A percentile compares a stretch with the other conserved stretches of the same genome.
Conservation (phyloP, 805 yeast genomes). For the Candida ascalaphidarum region DNA sequence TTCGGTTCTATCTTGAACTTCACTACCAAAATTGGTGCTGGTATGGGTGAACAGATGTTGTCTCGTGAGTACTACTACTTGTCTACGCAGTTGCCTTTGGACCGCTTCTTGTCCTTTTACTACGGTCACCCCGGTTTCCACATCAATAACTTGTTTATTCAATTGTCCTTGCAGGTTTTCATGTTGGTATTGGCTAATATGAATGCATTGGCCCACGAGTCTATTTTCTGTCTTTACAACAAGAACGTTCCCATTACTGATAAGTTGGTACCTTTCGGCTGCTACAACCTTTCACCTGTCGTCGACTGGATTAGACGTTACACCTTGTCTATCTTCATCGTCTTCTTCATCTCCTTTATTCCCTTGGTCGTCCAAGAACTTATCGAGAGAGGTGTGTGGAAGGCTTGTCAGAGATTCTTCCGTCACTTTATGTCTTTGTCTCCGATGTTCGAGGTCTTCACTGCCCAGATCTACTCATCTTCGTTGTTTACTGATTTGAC, state of each 20-base stretch:
- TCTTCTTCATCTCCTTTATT: conserved; percentile 70
- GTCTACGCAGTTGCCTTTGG: conserved; percentile 74
- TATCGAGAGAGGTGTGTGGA: conserved; percentile 76
- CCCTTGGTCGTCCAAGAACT: conserved; percentile 75
- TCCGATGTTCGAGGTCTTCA: conserved; percentile 78
- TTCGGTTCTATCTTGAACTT: conserved; percentile 80
- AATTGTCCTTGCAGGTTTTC: conserved; percentile 64
- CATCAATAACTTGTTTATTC: conserved; percentile 71
- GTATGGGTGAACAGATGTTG: conserved; percentile 87
- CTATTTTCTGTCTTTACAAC: conserved; percentile 61
- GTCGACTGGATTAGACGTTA: conserved; percentile 79
- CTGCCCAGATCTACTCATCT: conserved; percentile 69
- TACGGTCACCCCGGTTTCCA: conserved; percentile 88
- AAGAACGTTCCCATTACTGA: conserved; percentile 61
- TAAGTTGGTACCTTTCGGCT: conserved; percentile 56
- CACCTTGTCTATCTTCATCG: conserved; percentile 73
- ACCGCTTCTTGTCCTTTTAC: conserved; percentile 74
- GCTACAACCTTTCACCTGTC: conserved; percentile 67
- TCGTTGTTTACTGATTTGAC: conserved; percentile 64
- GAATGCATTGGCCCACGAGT: conserved; percentile 65
- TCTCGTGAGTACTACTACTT: conserved; percentile 77
- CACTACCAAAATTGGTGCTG: conserved; percentile 85
- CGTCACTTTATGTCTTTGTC: conserved; percentile 66
- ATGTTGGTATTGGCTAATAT: conserved; percentile 63
- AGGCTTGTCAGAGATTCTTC: conserved; percentile 58